Evolutionary conservation across 2,329 filamentous ascomycete genomes (phyloP).

Genomic region (Diplodia corticola): DNA sequence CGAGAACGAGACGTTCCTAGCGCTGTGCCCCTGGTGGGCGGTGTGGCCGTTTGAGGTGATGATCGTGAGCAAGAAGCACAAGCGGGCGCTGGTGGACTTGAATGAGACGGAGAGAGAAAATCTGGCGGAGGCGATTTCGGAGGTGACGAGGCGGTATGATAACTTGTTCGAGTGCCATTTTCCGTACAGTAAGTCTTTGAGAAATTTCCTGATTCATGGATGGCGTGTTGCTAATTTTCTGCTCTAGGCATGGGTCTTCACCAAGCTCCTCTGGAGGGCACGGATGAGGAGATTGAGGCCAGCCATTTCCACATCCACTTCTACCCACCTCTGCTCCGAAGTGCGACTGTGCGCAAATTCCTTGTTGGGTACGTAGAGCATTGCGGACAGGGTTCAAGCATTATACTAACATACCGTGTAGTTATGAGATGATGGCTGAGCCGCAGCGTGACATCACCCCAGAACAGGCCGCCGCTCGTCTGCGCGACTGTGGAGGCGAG

Average conservation of each 20-base stretch:
- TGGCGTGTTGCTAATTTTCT: background rate
- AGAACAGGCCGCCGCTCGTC: slow-evolving; percentile 81
- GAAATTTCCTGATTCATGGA: slow-evolving; percentile 22
- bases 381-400: background rate
- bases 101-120: slow-evolving; percentile 66
- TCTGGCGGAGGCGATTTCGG: slow-evolving; percentile 81
- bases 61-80: slow-evolving; percentile 80
- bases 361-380: slow-evolving; percentile 66
- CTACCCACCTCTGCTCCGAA: slow-evolving; percentile 88
- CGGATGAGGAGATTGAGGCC: slow-evolving; percentile 75
- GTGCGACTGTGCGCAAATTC: slow-evolving; percentile 93
- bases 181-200: slow-evolving; percentile 73
- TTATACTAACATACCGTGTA: slow-evolving; percentile 27
- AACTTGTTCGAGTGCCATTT: slow-evolving; percentile 97
- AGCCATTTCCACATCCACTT: slow-evolving; percentile 97
- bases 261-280: slow-evolving; percentile 84
- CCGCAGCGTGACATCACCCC: slow-evolving; percentile 98
- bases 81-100: slow-evolving; percentile 82
- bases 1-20: slow-evolving; percentile 80
- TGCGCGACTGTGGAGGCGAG: slow-evolving; percentile 75
- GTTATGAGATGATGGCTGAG: slow-evolving; percentile 92
- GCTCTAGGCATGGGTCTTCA: slow-evolving; percentile 80
- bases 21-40: slow-evolving; percentile 96
- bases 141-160: slow-evolving; percentile 89
- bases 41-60: slow-evolving; percentile 97